Evolutionary conservation across 2,329 filamentous ascomycete genomes (phyloP), one percentile per base, ranked within the genome.

Genomic region (Nemania sp.): DNA sequence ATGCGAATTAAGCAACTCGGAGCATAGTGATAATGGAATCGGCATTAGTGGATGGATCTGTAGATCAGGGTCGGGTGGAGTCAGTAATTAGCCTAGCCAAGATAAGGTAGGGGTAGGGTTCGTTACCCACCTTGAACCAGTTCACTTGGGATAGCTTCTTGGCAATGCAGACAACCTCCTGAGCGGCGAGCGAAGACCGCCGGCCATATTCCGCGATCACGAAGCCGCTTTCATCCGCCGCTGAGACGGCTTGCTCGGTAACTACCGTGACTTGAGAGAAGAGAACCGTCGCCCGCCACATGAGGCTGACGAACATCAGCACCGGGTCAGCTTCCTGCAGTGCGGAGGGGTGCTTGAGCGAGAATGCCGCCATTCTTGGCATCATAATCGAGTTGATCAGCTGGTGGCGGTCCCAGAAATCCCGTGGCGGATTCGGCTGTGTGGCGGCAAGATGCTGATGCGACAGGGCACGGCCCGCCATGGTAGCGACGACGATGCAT

Each of bases 21-120:
- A 50, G 48, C 48, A 50, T 30, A 50, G 31, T 30, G 40, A 50
- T 37, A 50, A 22, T 17, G 48, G 48, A 30, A 50, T 50, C 17
- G 48, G 48, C 48, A 44, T 50, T 12, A 50, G 31, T 11, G 48
- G 48, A 37, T 50, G 48, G 14, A 50, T 37, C 48, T 50, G 17
- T 34, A 30, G 14, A 9, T 6, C 12, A n/a, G 6, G 17, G 9
- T 30, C 8, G n/a, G 2, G 31, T 17, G 19, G 30, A 24, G 39
- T 50, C 6, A 50, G 40, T 15, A 15, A 9, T 36, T 28, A 6
- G 19, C 8, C 3, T 22, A n/a, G n/a, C n/a, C n/a, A n/a, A n/a
- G n/a, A n/a, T n/a, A n/a, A n/a, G n/a, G n/a, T n/a, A n/a, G n/a
- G n/a, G n/a, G n/a, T n/a, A n/a, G n/a, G n/a, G n/a, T n/a, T n/a